A percentile compares a stretch with the other conserved stretches of the same genome.
These are phyloP conservation scores for Volvariella surrecta DNA, from an alignment of 1,284 basidiomycete species.

Conservation along the genomic window DNA sequence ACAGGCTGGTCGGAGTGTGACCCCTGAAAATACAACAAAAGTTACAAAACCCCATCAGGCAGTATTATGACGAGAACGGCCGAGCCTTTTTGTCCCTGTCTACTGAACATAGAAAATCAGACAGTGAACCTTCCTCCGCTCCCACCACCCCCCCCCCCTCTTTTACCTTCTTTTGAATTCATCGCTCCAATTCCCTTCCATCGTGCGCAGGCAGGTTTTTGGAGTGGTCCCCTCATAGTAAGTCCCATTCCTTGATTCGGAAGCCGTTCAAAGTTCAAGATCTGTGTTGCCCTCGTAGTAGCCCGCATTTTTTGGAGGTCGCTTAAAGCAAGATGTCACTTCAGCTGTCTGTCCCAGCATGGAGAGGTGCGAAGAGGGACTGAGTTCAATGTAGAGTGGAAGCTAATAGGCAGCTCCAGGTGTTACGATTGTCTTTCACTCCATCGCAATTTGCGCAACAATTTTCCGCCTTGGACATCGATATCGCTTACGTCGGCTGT, in stretches of 20 bases:
- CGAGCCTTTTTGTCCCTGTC: slow-evolving; percentile 1
- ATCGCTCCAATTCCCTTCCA: no score
- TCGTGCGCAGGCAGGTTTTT: no score
- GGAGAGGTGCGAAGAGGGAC: neutral
- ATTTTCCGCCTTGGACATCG: slow-evolving; percentile 11
- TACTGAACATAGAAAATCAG: neutral
- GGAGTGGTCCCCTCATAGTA: no score
- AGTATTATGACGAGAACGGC: slow-evolving; percentile 1
- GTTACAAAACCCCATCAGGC: slow-evolving; percentile 1
- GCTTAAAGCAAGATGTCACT: neutral
- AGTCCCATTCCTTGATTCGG: neutral
- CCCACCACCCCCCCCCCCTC: neutral
- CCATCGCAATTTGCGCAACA: slow-evolving; percentile 6
- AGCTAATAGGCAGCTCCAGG: neutral
- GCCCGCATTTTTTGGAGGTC: neutral
- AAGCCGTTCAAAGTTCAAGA: neutral
- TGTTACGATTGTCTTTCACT: slow-evolving; percentile 2
- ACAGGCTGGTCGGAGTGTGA: neutral
- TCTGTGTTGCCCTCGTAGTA: neutral
- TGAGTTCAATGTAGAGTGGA: neutral
- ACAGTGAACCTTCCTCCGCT: neutral
- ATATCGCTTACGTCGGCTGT: slow-evolving; percentile 7
- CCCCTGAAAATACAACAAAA: neutral
- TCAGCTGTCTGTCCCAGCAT: neutral
- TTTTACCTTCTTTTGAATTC: neutral